Evolutionary conservation across 768 basidiomycete genomes (phyloP).

Genomic region (Austroboletus eburneus): DNA sequence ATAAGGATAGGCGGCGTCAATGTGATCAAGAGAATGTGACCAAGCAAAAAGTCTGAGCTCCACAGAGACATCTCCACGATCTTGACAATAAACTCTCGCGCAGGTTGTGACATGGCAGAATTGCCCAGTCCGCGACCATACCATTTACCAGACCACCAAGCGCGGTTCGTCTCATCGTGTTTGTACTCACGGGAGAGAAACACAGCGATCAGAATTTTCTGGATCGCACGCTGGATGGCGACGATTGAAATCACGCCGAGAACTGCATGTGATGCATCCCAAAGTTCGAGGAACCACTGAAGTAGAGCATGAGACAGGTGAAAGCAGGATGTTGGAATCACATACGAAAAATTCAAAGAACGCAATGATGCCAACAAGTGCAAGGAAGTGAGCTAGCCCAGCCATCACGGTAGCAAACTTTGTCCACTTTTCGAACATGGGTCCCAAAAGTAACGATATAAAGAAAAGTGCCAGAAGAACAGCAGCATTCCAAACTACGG

Average conservation of each 20-base stretch:
- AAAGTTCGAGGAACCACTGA: slow-evolving; percentile 94
- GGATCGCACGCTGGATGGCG: slow-evolving; percentile 85
- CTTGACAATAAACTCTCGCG: slow-evolving; percentile 97
- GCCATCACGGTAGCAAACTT: slow-evolving; percentile 94
- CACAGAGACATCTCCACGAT: slow-evolving; percentile 97
- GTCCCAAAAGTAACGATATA: slow-evolving; percentile 87
- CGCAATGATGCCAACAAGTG: slow-evolving; percentile 75
- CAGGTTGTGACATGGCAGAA: slow-evolving; percentile 93
- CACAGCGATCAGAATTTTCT: slow-evolving; percentile 91
- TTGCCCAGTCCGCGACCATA: slow-evolving; percentile 89
- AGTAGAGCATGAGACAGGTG: slow-evolving; percentile 17
- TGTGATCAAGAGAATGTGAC: slow-evolving; percentile 80
- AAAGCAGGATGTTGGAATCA: slow-evolving; percentile 29
- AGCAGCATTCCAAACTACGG: slow-evolving; percentile 92
- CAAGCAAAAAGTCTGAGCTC: slow-evolving; percentile 91
- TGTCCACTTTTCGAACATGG: slow-evolving; percentile 77
- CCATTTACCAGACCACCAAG: slow-evolving; percentile 99
- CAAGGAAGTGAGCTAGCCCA: slow-evolving; percentile 78
- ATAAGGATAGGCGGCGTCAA: slow-evolving; percentile 81
- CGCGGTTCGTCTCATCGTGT: slow-evolving; percentile 96
- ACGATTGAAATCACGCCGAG: slow-evolving; percentile 88
- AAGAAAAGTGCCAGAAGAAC: slow-evolving; percentile 84
- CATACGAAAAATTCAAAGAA: slow-evolving; percentile 97
- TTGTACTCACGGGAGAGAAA: slow-evolving; percentile 97
- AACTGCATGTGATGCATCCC: slow-evolving; percentile 96